Evolutionary conservation across 345 rosid species (phyloP).

Genomic region (Citrus mangshanensis): DNA sequence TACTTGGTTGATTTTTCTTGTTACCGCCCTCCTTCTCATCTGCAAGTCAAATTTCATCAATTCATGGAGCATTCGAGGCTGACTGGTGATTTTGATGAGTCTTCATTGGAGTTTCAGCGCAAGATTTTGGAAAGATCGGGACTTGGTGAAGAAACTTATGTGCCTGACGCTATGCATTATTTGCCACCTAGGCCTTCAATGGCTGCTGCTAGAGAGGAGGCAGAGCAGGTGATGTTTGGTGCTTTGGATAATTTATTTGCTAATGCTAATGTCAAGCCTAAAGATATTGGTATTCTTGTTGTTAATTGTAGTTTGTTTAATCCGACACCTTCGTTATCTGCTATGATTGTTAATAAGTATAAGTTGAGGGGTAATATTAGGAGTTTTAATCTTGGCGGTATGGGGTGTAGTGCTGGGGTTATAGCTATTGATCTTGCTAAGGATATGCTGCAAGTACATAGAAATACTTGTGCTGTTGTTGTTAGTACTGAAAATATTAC

Average conservation of each 20-base stretch:
- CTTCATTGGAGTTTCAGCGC: constrained; percentile 78
- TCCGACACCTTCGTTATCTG: constrained; percentile 88
- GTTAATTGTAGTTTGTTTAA: constrained; percentile 92
- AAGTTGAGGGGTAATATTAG: constrained; percentile 71
- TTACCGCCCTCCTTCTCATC: constrained; percentile 61
- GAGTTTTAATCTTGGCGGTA: constrained; percentile 78
- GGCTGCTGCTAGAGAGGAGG: constrained; percentile 82
- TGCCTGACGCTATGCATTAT: constrained; percentile 72
- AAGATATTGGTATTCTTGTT: constrained; percentile 78
- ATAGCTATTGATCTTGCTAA: constrained; percentile 79
- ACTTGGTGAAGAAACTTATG: constrained; percentile 88
- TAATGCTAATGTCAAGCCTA: constrained; percentile 67
- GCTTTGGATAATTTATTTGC: constrained; percentile 68
- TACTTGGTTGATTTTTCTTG: constrained; percentile 75
- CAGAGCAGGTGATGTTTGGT: constrained; percentile 94
- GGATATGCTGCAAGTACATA: constrained; percentile 81
- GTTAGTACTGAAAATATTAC: constrained; percentile 92
- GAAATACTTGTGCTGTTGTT: constrained; percentile 83
- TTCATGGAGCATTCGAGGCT: constrained; percentile 81
- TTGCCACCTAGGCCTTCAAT: constrained; percentile 82
- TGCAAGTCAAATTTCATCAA: constrained; percentile 47
- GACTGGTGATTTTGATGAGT: constrained; percentile 71
- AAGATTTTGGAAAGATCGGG: constrained; percentile 84
- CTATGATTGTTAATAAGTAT: constrained; percentile 86
- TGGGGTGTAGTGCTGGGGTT: constrained; percentile 96